phyloP scores from a whole-genome alignment of 371 early-diverging fungal species.

The Blakeslea trispora region DNA sequence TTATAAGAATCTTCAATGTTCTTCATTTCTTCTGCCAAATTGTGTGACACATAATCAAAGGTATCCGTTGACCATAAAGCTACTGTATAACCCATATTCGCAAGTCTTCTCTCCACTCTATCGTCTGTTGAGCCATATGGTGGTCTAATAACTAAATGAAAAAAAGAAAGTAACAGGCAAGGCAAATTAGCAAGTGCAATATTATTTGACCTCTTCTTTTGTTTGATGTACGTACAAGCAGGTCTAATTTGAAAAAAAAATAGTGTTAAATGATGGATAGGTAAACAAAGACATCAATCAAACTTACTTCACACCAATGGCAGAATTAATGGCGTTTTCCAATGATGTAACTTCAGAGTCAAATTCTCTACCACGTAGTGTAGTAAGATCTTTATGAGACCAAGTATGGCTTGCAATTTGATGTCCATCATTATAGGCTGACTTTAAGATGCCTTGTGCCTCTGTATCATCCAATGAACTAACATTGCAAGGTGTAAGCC shows the following conservation, averaged over 20 bases:
- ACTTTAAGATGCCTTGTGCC: conserved; percentile 31
- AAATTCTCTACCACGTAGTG: conserved; percentile 22
- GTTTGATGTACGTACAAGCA: conserved; percentile 36
- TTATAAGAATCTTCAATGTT: conserved; percentile 4
- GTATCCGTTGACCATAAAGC: conserved; percentile 60
- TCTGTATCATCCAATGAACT: conserved; percentile 1
- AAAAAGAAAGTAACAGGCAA: conserved; percentile 24
- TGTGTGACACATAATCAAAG: conserved; percentile 45
- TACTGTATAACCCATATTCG: conserved; percentile 42
- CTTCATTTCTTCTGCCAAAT: conserved; percentile 23
- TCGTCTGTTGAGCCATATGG: conserved; percentile 44
- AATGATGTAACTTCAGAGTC: conserved; percentile 28
- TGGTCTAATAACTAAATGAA: conserved; percentile 47
- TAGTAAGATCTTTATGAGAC: conserved; percentile 45
- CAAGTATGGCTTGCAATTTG: conserved; percentile 65
- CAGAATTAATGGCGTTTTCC: conserved; percentile 25
- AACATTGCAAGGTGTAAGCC: background rate
- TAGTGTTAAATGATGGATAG: background rate
- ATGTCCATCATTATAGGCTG: conserved; percentile 42
- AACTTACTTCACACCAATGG: conserved; percentile 31
- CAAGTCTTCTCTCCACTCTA: conserved; percentile 28
- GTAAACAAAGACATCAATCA: background rate
- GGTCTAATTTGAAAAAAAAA: conserved; percentile 26
- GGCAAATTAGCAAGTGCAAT: conserved; percentile 23
- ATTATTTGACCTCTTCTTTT: no score